Evolutionary conservation across 2,329 filamentous ascomycete species (phyloP).

Genomic region (Talaromyces sp.): DNA sequence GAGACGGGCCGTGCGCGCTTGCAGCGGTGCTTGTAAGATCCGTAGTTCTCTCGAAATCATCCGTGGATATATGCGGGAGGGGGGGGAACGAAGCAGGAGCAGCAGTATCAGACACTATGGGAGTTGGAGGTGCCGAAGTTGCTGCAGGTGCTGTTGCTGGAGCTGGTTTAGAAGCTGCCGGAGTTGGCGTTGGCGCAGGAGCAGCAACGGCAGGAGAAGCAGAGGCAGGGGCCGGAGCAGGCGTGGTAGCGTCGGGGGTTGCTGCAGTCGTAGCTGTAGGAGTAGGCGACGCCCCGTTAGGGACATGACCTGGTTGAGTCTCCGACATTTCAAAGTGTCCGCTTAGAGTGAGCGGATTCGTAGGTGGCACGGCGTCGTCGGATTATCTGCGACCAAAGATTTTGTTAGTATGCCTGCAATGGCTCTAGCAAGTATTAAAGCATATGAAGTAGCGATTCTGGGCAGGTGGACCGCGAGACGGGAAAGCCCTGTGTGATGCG

Average conservation of each 20-base stretch:
- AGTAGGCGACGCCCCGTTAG: constrained; percentile 5
- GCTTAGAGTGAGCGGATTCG: not conserved
- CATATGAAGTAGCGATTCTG: not conserved
- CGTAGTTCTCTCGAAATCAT: constrained; percentile 6
- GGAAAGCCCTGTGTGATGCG: not conserved
- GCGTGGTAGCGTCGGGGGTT: not conserved
- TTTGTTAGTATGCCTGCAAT: not conserved
- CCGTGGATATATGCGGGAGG: constrained; percentile 15
- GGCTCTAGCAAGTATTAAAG: not conserved
- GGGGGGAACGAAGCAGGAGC: constrained; percentile 3
- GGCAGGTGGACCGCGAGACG: not conserved
- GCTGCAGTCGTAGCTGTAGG: not conserved
- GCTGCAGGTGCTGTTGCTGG: constrained; percentile 1
- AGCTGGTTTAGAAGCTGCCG: not conserved
- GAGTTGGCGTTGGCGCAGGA: constrained; percentile 10
- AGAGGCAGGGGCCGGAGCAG: not conserved
- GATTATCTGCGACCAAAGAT: not conserved
- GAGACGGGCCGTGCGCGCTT: not conserved
- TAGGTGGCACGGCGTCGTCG: not conserved
- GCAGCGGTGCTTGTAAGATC: not conserved
- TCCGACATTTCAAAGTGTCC: constrained; percentile 15
- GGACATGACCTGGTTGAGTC: constrained; percentile 1
- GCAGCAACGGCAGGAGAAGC: constrained; percentile 9
- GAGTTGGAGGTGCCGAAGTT: not conserved
- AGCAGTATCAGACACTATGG: not conserved